Base-by-base conservation (phyloP, 345 rosid genomes). In the Eucalyptus regnans region DNA sequence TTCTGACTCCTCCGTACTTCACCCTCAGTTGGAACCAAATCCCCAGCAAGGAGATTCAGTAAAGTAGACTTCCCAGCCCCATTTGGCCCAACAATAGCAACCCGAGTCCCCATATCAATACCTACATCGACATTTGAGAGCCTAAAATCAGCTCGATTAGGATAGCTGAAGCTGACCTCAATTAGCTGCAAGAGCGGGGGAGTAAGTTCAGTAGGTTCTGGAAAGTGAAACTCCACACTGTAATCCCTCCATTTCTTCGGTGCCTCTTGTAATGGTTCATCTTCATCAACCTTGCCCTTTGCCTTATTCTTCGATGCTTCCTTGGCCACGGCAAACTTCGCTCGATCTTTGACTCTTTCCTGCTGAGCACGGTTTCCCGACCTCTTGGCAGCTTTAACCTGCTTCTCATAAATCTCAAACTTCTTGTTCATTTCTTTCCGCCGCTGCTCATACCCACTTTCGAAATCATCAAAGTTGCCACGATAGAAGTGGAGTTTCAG, bases 51-150 rank as follows among this genome's bases (percentile, higher is more conserved):
- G 90, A 98, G 98, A 92, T 97, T 98, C 89, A 97, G 91, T 44
- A 98, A 91, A 81, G 99, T 97, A 84, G 98, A 97, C 89, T 98
- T 98, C 81, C 98, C 99, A 84, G 99, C 99, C 86, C 99, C 99
- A 62, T 95, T 97, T 50, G 99, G 98, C 88, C 99, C 99, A 86
- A 96, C 97, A 50, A 97, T 97, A 46, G 99, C 99, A 17, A 96
- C 99, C 16, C 98, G 93, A 64, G 99, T 97, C 86, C 98, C 99
- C 99, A 98, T 97, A 92, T 98, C 99, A 86, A 98, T 97, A 88
- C 99, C 99, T 68, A 95, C 97, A 92, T 98, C 99, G 86, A 98
- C 97, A 89, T 96, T 89, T 2, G 97, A 91, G 64, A 96, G 97
- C 90, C 92, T 95, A 92, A 98, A 97, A 90, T 98, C 99, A 46